phyloP scores from a whole-genome alignment of 495 filamentous ascomycete genomes.

The Daldinia loculata region DNA sequence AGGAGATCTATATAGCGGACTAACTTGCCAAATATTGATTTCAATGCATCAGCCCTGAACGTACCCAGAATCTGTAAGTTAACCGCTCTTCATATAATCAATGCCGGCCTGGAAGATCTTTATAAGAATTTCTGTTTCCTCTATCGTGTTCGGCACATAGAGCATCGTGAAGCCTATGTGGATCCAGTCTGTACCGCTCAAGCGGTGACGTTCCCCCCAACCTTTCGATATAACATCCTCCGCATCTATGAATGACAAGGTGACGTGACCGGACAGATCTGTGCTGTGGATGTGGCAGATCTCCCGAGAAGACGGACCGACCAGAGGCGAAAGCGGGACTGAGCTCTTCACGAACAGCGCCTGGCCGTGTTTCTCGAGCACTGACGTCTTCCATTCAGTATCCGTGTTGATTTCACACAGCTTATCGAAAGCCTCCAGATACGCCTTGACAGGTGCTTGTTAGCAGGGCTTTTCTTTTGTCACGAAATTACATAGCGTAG shows the following conservation, averaged over 20 bases:
- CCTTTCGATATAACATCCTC: constrained; percentile 76
- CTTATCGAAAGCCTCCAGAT: constrained; percentile 54
- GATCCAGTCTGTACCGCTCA: constrained; percentile 64
- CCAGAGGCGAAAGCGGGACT: constrained; percentile 52
- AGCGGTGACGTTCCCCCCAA: constrained; percentile 86
- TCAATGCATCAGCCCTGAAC: background rate
- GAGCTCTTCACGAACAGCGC: constrained; percentile 68
- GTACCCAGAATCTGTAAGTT: background rate
- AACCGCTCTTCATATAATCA: constrained; percentile 35
- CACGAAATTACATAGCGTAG: background rate
- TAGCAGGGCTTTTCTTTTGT: background rate
- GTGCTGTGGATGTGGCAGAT: constrained; percentile 77
- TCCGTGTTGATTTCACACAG: constrained; percentile 57
- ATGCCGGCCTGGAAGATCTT: constrained; percentile 33
- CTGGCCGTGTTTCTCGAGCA: constrained; percentile 78
- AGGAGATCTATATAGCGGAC: constrained; percentile 47
- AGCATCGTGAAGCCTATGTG: constrained; percentile 35
- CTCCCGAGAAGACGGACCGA: constrained; percentile 71
- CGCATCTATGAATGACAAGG: constrained; percentile 78
- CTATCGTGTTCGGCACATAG: constrained; percentile 36
- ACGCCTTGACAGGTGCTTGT: constrained; percentile 19
- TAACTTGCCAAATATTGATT: background rate
- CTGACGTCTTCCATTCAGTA: constrained; percentile 62
- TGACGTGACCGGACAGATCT: constrained; percentile 77
- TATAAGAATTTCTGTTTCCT: constrained; percentile 16